Evolutionary conservation across 2,329 filamentous ascomycete genomes (phyloP), one percentile per base, ranked within the genome.

Genomic region (Ceratocystis cacaofunesta): DNA sequence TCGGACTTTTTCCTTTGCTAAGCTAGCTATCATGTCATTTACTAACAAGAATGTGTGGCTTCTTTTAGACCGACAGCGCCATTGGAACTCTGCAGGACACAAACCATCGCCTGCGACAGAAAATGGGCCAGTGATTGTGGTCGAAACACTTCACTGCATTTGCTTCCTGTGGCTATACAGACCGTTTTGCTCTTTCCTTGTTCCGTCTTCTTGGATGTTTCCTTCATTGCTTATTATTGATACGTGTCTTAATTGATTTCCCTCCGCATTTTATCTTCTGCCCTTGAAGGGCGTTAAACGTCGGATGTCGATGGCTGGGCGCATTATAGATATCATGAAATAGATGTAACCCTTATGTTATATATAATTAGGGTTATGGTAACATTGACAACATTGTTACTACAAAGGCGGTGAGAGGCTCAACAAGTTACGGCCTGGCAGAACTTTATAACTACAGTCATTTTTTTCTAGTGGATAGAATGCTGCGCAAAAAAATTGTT

Each of bases 41-140:
- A 15, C 48, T 52, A 52, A 72, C 44, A 77, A 68, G 41, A 2
- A 12, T 30, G 2, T 5, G 5, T n/a, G 7, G 28, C 52, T 57
- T 44, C 10, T 58, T 64, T 64, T 74, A 90, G 89, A 92, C 86
- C 76, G 90, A 95, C 73, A 82, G 80, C 70, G 89, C 95, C 70
- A 68, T 68, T 52, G 61, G 63, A 52, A 65, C 66, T 25, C 43
- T 65, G 15, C 63, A 65, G 48, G 62, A 67, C 62, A 67, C 65
- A 10, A 67, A 67, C 65, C 62, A 67, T 55, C 65, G 65, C 48
- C 65, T 67, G 41, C 62, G 62, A 48, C 65, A 67, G 65, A 67
- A 67, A 57, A 67, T 67, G 65, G 65, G 65, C 43, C 62, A 58
- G 62, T 67, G 28, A 48, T 55, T 58, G n/a, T 5, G 55, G 19